Base-by-base conservation (phyloP, 768 basidiomycete species). In the Leccinum sublutescens region DNA sequence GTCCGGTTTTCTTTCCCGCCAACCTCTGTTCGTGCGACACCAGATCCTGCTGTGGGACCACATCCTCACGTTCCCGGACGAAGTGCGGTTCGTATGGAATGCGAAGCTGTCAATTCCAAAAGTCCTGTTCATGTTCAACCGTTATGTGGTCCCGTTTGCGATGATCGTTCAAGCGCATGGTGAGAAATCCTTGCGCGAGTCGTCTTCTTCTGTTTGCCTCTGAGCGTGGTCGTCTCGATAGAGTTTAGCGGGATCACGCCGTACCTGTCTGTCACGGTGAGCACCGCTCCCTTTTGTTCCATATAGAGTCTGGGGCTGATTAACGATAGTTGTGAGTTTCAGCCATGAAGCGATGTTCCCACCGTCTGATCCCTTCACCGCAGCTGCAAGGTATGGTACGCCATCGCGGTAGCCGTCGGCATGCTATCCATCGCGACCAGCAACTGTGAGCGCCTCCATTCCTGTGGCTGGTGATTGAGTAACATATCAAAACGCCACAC, bases 21-120 rank as follows among this genome's bases (percentile, higher is more conserved):
- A 19, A 43, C n/a, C 4, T 19, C 8, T 43, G n/a, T 5, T 6
- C 15, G 5, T 25, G 15, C 12, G 7, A 19, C 25, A 8, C 36
- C 45, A 75, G 77, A 55, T 72, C 17, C 61, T 75, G 10, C 58
- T 75, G 23, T 77, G 74, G 64, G 75, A 76, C 51, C 71, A 76
- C 34, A 27, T 73, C 49, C 60, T 76, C 43, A 77, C 76, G 0
- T 62, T 76, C 29, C 52, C 60, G 14, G 73, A 75, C 21, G 75
- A 76, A 65, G 72, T 76, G 12, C 45, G 55, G 52, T 54, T 71
- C 21, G 65, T 76, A 29, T 76, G 75, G 75, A 62, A 29, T 3
- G 73, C 75, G 1, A 62, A 19, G 19, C 50, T 58, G 3, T 68
- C 74, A 12, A 33, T 65, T 8, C 66, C 73, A 45, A 76, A 77